phyloP scores from a whole-genome alignment of 2,329 filamentous ascomycete species.

The Onygena corvina region DNA sequence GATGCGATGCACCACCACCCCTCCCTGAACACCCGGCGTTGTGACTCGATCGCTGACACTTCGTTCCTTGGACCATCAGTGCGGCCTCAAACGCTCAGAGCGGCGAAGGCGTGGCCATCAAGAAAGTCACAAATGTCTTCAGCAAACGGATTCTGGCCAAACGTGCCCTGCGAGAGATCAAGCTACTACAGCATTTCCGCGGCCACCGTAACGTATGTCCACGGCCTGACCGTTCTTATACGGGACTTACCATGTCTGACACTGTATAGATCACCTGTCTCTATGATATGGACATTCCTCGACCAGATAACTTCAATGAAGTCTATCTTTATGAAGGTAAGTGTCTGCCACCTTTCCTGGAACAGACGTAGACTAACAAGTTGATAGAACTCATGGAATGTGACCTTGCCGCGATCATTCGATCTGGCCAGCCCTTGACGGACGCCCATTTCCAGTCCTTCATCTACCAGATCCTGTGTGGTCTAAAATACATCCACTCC shows the following conservation, averaged over 20 bases:
- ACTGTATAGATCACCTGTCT: slow-evolving; percentile 80
- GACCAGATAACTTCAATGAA: slow-evolving; percentile 97
- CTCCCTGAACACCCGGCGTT: not conserved
- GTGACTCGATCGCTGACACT: slow-evolving; percentile 13
- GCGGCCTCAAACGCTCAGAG: slow-evolving; percentile 86
- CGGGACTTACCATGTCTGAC: slow-evolving; percentile 2
- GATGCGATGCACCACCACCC: too few relatives aligned
- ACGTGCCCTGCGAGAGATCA: slow-evolving; percentile 94
- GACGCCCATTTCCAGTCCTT: slow-evolving; percentile 99
- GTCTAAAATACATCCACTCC: slow-evolving; percentile 97
- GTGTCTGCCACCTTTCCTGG: slow-evolving; percentile 18
- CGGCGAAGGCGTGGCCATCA: slow-evolving; percentile 90
- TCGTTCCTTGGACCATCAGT: slow-evolving; percentile 40
- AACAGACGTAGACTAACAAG: slow-evolving; percentile 14
- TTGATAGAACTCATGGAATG: slow-evolving; percentile 91
- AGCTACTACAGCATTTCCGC: slow-evolving; percentile 94
- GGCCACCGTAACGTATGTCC: slow-evolving; percentile 67
- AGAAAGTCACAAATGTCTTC: slow-evolving; percentile 99
- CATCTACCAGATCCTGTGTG: slow-evolving; percentile 98
- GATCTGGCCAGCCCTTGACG: slow-evolving; percentile 90
- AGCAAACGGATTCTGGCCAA: slow-evolving; percentile 99
- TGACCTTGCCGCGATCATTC: slow-evolving; percentile 93
- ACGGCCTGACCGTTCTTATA: not conserved
- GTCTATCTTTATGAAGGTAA: slow-evolving; percentile 95
- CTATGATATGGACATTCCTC: slow-evolving; percentile 98